phyloP scores from a whole-genome alignment of 805 yeast species.

The Ogataea philodendri region DNA sequence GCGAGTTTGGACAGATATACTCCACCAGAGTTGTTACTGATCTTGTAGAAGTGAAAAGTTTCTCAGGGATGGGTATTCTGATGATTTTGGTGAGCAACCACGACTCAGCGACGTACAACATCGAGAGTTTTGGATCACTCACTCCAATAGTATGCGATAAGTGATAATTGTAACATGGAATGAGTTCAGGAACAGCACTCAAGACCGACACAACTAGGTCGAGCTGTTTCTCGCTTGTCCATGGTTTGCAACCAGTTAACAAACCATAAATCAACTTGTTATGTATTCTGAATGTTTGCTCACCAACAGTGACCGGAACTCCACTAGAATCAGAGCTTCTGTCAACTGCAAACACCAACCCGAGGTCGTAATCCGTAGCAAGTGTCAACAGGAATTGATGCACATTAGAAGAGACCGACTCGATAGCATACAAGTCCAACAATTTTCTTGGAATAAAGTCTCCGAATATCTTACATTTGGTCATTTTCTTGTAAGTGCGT shows the following conservation, averaged over 20 bases:
- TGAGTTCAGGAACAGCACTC: constrained; percentile 59
- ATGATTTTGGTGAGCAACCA: constrained; percentile 59
- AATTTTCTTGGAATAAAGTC: constrained; percentile 68
- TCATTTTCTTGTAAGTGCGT: constrained; percentile 55
- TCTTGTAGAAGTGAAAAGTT: constrained; percentile 18
- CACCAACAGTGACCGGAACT: constrained; percentile 45
- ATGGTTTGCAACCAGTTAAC: constrained; percentile 68
- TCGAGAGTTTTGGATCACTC: constrained; percentile 75
- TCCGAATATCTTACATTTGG: constrained; percentile 73
- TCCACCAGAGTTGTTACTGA: constrained; percentile 43
- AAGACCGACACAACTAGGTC: constrained; percentile 53
- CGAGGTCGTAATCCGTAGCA: constrained; percentile 48
- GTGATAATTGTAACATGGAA: constrained; percentile 66
- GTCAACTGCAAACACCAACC: constrained; percentile 46
- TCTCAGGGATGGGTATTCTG: constrained; percentile 52
- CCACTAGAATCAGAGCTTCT: constrained; percentile 39
- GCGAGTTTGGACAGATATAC: constrained; percentile 59
- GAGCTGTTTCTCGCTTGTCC: constrained; percentile 70
- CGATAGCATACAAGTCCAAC: constrained; percentile 44
- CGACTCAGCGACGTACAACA: constrained; percentile 81
- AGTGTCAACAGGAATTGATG: constrained; percentile 48
- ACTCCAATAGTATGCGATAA: constrained; percentile 58
- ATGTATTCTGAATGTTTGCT: constrained; percentile 54
- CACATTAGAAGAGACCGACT: constrained; percentile 37
- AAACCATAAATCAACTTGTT: constrained; percentile 67